phyloP scores from a whole-genome alignment of 345 rosid species.

The Rhodamnia rubescens region DNA sequence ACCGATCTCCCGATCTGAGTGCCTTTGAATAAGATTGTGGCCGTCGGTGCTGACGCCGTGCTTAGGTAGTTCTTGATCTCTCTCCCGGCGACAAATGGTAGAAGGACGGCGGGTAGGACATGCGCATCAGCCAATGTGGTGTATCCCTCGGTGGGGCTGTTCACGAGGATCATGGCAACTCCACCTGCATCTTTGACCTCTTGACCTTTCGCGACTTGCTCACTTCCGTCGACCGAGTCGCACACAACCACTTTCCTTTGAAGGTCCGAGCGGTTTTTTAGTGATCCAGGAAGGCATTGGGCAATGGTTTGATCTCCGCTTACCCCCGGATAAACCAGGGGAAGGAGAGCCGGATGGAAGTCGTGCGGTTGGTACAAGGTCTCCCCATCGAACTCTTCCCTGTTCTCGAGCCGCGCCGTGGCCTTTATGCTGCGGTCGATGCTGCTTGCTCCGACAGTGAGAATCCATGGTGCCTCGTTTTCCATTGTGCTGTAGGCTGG shows the following conservation, averaged over 20 bases:
- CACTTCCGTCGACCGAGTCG: slow-evolving; percentile 16
- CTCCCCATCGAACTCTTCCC: slow-evolving; percentile 17
- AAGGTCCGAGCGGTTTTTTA: slow-evolving; percentile 5
- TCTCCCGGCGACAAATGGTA: slow-evolving; percentile 13
- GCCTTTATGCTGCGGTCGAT: slow-evolving; percentile 41
- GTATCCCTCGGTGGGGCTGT: slow-evolving; percentile 11
- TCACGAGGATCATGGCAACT: slow-evolving; percentile 16
- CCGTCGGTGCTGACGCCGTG: slow-evolving; percentile 10
- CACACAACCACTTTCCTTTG: slow-evolving; percentile 24
- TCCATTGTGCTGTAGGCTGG: slow-evolving; percentile 17
- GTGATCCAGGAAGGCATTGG: slow-evolving; percentile 11
- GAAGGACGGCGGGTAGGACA: slow-evolving; percentile 8
- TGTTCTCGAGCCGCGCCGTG: slow-evolving; percentile 31
- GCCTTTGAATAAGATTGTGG: slow-evolving; percentile 11
- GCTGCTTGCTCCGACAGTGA: slow-evolving; percentile 58
- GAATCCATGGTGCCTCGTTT: slow-evolving; percentile 51
- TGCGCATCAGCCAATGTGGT: slow-evolving; percentile 12
- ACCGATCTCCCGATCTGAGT: slow-evolving; percentile 9
- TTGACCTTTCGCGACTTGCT: slow-evolving; percentile 10
- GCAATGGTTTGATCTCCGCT: slow-evolving; percentile 9
- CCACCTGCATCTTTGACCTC: slow-evolving; percentile 28
- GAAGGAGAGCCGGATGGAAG: slow-evolving; percentile 11
- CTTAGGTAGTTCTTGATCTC: slow-evolving; percentile 21
- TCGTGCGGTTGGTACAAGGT: slow-evolving; percentile 28
- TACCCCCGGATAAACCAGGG: slow-evolving; percentile 30